Percentiles rank a stretch among this genome's conserved stretches.
phyloP scores from a whole-genome alignment of 2,329 filamentous ascomycete genomes.

The Microdochium paspali region DNA sequence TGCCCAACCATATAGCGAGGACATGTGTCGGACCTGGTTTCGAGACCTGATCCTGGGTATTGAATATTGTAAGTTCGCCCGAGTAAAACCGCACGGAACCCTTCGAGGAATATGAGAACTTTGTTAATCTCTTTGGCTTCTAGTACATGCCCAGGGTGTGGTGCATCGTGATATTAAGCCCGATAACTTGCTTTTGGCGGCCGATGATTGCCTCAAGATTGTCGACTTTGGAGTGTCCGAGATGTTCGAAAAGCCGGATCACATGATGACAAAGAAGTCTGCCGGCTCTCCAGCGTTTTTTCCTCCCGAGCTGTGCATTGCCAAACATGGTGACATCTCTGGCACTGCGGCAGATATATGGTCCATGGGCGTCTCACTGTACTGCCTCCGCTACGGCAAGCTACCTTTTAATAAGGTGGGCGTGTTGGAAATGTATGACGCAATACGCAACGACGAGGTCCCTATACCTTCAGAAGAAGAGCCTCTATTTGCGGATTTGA shows the following conservation, averaged over 20 bases:
- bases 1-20: constrained; percentile 72
- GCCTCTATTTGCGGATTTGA: constrained; percentile 63
- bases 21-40: constrained; percentile 84
- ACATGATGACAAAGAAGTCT: constrained; percentile 89
- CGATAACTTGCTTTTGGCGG: constrained; percentile 84
- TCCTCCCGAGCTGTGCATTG: constrained; percentile 83
- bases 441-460: constrained; percentile 66
- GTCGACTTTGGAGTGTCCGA: constrained; percentile 99
- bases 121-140: constrained; percentile 9
- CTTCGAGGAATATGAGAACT: too few species aligned
- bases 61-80: constrained; percentile 63
- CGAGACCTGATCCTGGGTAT: constrained; percentile 90
- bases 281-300: constrained; percentile 93
- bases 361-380: constrained; percentile 96
- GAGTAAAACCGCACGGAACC: too few species aligned
- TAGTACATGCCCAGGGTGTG: constrained; percentile 87
- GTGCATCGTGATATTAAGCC: constrained; percentile 97
- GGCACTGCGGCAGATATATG: constrained; percentile 91
- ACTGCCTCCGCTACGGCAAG: constrained; percentile 79
- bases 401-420: constrained; percentile 77
- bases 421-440: constrained; percentile 80
- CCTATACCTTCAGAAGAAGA: constrained; percentile 55
- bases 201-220: constrained; percentile 90
- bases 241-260: constrained; percentile 80
- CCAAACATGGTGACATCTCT: constrained; percentile 77